Evolutionary conservation across 768 basidiomycete species (phyloP).

Genomic region (Cyathus striatus): DNA sequence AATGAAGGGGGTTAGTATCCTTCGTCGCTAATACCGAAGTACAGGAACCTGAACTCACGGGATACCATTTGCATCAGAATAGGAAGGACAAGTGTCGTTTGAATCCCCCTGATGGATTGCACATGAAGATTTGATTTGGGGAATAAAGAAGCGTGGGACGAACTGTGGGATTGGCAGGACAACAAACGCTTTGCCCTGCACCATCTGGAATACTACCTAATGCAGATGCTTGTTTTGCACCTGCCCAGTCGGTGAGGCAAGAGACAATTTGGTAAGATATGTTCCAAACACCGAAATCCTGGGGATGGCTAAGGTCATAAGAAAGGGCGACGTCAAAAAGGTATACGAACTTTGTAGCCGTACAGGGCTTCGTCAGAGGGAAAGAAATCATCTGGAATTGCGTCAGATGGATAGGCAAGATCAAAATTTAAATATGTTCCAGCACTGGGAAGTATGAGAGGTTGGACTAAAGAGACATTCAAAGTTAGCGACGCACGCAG

Average conservation of each 20-base stretch:
- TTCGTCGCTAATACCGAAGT: background rate
- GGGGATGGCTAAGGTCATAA: background rate
- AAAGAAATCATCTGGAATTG: constrained; percentile 70
- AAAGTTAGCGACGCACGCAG: constrained; percentile 42
- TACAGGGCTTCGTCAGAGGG: constrained; percentile 66
- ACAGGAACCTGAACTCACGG: constrained; percentile 39
- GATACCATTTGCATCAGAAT: constrained; percentile 59
- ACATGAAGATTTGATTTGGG: background rate
- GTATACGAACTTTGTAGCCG: constrained; percentile 41
- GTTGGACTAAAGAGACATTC: background rate
- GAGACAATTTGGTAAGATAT: constrained; percentile 62
- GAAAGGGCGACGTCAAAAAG: background rate
- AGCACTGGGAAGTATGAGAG: constrained; percentile 35
- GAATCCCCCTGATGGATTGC: constrained; percentile 25
- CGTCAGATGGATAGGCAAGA: constrained; percentile 68
- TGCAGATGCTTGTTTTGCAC: constrained; percentile 50
- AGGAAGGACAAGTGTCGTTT: constrained; percentile 62
- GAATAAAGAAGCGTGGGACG: constrained; percentile 8
- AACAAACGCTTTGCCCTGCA: constrained; percentile 60
- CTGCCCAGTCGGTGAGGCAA: constrained; percentile 61
- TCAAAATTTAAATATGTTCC: constrained; percentile 78
- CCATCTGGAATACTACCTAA: constrained; percentile 57
- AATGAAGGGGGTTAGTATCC: background rate
- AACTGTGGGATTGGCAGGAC: constrained; percentile 66
- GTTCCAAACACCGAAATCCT: constrained; percentile 91